Conservation (phyloP, 83 land plant species). For the Larix sibirica region DNA sequence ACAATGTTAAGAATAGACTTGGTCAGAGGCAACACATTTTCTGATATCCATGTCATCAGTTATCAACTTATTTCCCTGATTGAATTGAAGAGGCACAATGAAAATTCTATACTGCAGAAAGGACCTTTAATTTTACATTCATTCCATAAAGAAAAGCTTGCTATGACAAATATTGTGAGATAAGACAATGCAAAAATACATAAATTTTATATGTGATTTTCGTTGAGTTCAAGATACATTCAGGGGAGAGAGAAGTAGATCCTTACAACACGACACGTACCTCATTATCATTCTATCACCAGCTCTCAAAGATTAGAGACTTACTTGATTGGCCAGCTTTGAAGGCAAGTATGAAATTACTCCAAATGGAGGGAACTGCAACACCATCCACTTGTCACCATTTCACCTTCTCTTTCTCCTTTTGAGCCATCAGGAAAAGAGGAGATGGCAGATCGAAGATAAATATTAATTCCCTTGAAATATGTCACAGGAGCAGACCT, state of each 20-base stretch:
- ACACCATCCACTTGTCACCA: neutral
- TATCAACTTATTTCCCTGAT: neutral
- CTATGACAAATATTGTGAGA: neutral
- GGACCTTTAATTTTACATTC: neutral
- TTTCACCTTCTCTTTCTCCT: conserved; percentile 15
- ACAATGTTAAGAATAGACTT: neutral
- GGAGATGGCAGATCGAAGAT: neutral
- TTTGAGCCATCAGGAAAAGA: conserved; percentile 20
- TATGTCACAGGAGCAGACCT: neutral
- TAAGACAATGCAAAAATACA: neutral
- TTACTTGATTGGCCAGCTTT: neutral
- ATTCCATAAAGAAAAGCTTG: neutral
- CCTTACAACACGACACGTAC: neutral
- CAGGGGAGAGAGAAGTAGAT: neutral
- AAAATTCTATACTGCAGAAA: neutral
- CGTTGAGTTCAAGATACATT: neutral
- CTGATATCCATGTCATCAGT: neutral
- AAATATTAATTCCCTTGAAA: neutral
- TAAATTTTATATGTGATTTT: neutral
- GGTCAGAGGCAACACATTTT: neutral
- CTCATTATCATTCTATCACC: neutral
- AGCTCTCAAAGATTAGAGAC: neutral
- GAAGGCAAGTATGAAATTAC: neutral
- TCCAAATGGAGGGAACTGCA: neutral
- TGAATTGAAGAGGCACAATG: neutral